Percentiles rank a stretch among this genome's conserved stretches.
These are phyloP conservation scores for Fusarium sp. DNA, from an alignment of 2,329 filamentous ascomycete species.

Conservation along the genomic window DNA sequence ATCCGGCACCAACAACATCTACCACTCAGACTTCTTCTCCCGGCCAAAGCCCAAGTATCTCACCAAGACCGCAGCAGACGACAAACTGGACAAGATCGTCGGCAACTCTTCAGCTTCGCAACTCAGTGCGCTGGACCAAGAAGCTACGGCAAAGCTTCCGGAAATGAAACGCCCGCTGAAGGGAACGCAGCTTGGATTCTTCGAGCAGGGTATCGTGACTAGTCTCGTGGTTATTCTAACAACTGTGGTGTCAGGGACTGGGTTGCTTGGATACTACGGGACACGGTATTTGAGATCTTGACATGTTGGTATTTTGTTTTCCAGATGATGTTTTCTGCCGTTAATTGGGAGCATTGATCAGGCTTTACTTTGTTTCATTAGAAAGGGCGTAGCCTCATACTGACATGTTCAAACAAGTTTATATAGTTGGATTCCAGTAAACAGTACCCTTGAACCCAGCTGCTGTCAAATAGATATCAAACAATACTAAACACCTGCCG, in stretches of 20 bases:
- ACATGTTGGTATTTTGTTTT: accelerated
- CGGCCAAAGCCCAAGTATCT: constrained; percentile 29
- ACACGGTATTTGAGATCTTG: constrained; percentile 17
- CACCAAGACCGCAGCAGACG: not conserved
- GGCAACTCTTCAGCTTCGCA: not conserved
- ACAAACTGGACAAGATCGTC: not conserved
- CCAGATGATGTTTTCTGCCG: too few species aligned
- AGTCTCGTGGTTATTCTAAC: constrained; percentile 25
- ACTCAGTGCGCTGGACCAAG: not conserved
- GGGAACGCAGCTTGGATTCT: constrained; percentile 25
- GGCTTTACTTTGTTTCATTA: too few species aligned
- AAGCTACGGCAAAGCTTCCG: constrained; percentile 13
- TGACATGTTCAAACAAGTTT: too few species aligned
- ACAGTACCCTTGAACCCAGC: too few species aligned
- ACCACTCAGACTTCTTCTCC: constrained; percentile 20
- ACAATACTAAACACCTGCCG: too few species aligned
- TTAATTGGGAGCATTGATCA: too few species aligned
- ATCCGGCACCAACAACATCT: not conserved
- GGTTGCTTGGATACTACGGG: constrained; percentile 29
- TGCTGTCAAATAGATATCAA: too few species aligned
- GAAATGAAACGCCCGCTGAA: constrained; percentile 30
- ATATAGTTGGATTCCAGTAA: too few species aligned
- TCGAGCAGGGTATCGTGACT: constrained; percentile 38
- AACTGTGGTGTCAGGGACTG: constrained; percentile 21
- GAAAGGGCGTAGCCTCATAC: too few species aligned